phyloP scores from a whole-genome alignment of 31 red algal species.

The Odonthalia washingtoniensis region DNA sequence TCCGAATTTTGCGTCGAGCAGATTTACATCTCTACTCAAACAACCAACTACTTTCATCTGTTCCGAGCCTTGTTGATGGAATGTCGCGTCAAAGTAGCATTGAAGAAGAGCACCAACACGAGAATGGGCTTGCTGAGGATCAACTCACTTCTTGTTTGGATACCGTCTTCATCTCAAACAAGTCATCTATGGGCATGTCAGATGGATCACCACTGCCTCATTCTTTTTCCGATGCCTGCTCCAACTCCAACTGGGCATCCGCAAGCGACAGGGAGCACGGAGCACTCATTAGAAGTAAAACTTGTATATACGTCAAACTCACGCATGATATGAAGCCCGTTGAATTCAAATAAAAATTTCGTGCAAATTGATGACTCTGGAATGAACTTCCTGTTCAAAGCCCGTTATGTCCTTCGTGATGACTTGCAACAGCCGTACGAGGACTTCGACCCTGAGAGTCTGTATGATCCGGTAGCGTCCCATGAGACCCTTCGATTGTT shows the following conservation, averaged over 20 bases:
- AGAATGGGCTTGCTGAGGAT: no score
- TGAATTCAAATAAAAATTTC: background rate
- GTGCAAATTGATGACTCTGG: background rate
- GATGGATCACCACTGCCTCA: background rate
- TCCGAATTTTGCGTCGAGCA: background rate
- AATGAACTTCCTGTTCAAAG: background rate
- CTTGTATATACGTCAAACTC: background rate
- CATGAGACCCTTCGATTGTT: constrained; percentile 10
- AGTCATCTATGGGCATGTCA: no score
- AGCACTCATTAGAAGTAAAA: constrained; percentile 6
- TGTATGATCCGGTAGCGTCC: constrained; percentile 14
- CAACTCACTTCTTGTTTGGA: no score
- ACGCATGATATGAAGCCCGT: background rate
- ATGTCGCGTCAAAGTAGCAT: no score
- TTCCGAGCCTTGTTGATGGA: background rate
- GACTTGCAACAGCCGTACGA: constrained; percentile 11
- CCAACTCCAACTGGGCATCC: background rate
- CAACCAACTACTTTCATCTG: background rate
- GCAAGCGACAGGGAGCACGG: constrained; percentile 14
- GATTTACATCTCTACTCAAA: background rate
- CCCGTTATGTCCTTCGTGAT: constrained; percentile 8
- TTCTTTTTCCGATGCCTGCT: background rate
- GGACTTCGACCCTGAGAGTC: background rate
- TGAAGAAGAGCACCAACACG: no score
- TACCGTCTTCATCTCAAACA: no score